Conservation (phyloP, 2,329 filamentous ascomycete species). For the Aspergillus aculeatus region DNA sequence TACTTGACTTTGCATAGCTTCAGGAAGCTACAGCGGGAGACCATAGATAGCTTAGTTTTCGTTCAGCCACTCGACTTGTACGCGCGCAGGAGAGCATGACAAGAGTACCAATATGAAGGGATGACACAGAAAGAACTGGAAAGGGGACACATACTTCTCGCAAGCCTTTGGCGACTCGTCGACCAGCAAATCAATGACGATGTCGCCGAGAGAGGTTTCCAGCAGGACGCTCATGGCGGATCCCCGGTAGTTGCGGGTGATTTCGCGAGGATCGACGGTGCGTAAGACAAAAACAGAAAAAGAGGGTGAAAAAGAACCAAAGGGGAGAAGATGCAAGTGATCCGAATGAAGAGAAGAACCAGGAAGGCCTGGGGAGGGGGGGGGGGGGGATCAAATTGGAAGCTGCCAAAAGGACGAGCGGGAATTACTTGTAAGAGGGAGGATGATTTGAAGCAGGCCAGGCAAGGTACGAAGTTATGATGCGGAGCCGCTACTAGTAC, state of each 20-base stretch:
- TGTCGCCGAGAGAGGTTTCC: slow-evolving; percentile 88
- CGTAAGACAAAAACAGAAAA: slow-evolving; percentile 11
- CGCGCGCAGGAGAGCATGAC: slow-evolving; percentile 4
- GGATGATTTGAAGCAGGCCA: background rate
- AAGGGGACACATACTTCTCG: slow-evolving; percentile 73
- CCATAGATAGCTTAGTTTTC: slow-evolving; percentile 52
- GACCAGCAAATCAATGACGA: slow-evolving; percentile 88
- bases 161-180: slow-evolving; percentile 88
- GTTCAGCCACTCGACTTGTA: slow-evolving; percentile 53
- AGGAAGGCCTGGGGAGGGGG: background rate
- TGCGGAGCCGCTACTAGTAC: slow-evolving; percentile 12
- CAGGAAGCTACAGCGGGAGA: slow-evolving; percentile 67
- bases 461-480: background rate
- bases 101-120: background rate
- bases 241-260: slow-evolving; percentile 13
- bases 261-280: slow-evolving; percentile 16
- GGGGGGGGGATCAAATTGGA: background rate
- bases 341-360: background rate
- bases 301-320: slow-evolving; percentile 1
- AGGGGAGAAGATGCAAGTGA: background rate
- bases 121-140: slow-evolving; percentile 7
- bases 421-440: background rate
- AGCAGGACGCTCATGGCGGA: slow-evolving; percentile 81
- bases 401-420: background rate
- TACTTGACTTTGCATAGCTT: slow-evolving; percentile 99